A percentile compares a stretch with the other conserved stretches of the same genome.
phyloP scores from a whole-genome alignment of 176 grass and related monocot genomes.

The Aegilops umbellulata region DNA sequence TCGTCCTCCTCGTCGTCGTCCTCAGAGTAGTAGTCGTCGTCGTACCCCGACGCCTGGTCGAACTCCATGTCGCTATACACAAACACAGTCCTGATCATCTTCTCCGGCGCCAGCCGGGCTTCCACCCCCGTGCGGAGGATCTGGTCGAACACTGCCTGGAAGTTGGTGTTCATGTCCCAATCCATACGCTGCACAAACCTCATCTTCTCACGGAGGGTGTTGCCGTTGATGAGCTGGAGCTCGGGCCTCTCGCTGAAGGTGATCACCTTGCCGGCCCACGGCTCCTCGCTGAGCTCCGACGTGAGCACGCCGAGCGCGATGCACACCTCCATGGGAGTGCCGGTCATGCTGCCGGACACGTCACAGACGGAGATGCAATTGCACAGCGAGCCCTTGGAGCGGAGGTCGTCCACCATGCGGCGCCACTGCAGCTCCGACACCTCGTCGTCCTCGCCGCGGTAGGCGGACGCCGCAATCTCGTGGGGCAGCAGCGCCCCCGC shows the following conservation, averaged over 20 bases:
- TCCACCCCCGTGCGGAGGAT: background rate
- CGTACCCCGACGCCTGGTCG: slow-evolving; percentile 32
- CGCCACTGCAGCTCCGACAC: background rate
- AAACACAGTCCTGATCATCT: slow-evolving; percentile 20
- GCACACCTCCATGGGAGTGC: too few relatives aligned
- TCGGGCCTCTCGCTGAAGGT: too few relatives aligned
- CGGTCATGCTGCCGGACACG: too few relatives aligned
- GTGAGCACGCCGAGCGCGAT: too few relatives aligned
- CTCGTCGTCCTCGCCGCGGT: background rate
- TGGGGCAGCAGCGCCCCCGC: background rate
- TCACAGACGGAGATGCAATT: too few relatives aligned
- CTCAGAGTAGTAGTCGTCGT: too few relatives aligned
- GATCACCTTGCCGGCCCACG: too few relatives aligned
- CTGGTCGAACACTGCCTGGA: slow-evolving; percentile 10
- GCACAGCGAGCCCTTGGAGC: background rate
- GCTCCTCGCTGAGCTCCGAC: too few relatives aligned
- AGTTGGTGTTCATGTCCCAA: background rate
- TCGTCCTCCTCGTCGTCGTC: background rate
- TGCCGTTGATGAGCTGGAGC: too few relatives aligned
- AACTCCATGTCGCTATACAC: slow-evolving; percentile 80
- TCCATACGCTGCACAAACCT: background rate
- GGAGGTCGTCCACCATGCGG: background rate
- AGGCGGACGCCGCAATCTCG: background rate
- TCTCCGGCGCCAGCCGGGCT: background rate
- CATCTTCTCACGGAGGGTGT: too few relatives aligned